These are phyloP conservation scores for Fusarium sp. DNA, from an alignment of 2,329 filamentous ascomycete genomes.

Conservation along the genomic window DNA sequence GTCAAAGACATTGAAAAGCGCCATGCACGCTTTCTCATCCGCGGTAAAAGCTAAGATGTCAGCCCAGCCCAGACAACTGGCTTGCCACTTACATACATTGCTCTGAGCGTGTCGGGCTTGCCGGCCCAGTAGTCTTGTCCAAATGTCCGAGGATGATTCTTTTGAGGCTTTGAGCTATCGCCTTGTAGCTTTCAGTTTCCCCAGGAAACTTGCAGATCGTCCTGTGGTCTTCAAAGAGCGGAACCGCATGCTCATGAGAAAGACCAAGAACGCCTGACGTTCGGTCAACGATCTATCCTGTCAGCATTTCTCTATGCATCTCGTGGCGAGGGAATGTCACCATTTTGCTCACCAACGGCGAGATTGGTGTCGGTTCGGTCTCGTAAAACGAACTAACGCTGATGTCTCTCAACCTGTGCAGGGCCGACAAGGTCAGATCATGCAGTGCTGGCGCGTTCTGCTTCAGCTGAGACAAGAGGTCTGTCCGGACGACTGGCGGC, in stretches of 20 bases:
- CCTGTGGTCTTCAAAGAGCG: conserved; percentile 41
- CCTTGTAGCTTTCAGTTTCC: conserved; percentile 32
- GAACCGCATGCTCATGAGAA: conserved; percentile 33
- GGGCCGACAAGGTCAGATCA: conserved; percentile 28
- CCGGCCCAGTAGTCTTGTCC: background rate
- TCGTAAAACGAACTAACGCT: conserved; percentile 38
- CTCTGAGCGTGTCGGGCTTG: background rate
- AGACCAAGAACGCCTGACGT: conserved; percentile 38
- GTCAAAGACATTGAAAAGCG: conserved; percentile 46
- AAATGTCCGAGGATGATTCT: conserved; percentile 23
- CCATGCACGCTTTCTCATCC: conserved; percentile 47
- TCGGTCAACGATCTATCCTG: conserved; percentile 41
- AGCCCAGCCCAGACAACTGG: background rate
- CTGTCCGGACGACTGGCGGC: conserved; percentile 33
- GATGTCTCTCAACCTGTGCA: conserved; percentile 27
- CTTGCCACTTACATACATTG: background rate
- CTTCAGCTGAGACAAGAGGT: conserved; percentile 35
- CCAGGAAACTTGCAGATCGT: conserved; percentile 40
- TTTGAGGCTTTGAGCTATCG: conserved; percentile 28
- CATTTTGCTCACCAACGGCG: conserved; percentile 22
- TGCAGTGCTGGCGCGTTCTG: conserved; percentile 29
- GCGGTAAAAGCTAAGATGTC: conserved; percentile 45
- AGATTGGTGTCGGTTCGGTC: conserved; percentile 18
- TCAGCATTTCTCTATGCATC: background rate
- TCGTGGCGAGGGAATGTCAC: background rate